phyloP scores from a whole-genome alignment of 2,329 filamentous ascomycete species.

The Aspergillus hiratsukae region DNA sequence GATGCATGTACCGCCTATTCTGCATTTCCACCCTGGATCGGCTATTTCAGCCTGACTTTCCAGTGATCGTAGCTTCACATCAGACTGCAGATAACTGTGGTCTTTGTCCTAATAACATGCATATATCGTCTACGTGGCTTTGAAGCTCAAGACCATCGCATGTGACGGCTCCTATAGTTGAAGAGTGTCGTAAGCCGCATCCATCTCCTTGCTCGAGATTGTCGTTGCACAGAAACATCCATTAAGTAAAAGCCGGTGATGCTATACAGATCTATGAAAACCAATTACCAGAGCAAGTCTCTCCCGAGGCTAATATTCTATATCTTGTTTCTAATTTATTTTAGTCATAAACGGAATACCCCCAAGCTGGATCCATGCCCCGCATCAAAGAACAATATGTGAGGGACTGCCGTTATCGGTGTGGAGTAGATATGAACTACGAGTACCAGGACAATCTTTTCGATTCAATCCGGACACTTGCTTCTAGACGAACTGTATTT shows the following conservation, averaged over 20 bases:
- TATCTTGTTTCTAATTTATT: background rate
- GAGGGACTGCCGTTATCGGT: background rate
- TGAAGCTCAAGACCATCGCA: too few species aligned
- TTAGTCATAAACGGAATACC: background rate
- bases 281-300: background rate
- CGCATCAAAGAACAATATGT: background rate
- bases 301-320: background rate
- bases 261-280: background rate
- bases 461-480: background rate
- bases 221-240: background rate
- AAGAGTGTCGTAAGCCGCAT: background rate
- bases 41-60: background rate
- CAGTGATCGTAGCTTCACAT: background rate
- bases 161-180: too few species aligned
- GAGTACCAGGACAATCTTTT: background rate
- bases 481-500: background rate
- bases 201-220: background rate
- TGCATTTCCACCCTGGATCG: background rate
- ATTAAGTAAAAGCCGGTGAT: too few species aligned
- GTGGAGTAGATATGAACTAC: too few species aligned
- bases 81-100: background rate
- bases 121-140: too few species aligned
- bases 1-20: background rate
- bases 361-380: background rate
- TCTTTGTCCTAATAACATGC: background rate